Evolutionary conservation across 1,284 basidiomycete genomes (phyloP).

Genomic region (Moesziomyces sp.): DNA sequence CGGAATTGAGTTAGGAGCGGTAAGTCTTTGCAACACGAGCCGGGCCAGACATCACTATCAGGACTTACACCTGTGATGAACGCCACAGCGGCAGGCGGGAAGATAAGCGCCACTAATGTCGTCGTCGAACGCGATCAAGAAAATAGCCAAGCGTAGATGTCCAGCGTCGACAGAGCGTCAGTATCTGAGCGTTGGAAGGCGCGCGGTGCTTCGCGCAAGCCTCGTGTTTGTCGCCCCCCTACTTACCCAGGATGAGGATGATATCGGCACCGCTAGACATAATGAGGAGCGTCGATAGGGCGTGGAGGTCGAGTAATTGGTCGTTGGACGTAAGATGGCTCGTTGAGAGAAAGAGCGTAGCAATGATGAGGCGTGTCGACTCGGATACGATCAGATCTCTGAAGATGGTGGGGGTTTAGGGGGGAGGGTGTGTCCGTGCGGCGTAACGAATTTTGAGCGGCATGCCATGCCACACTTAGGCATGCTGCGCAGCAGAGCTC

Average conservation of each 20-base stretch:
- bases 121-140: not conserved
- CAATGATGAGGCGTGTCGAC: not conserved
- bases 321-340: not conserved
- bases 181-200: too few species aligned
- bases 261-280: conserved; percentile 46
- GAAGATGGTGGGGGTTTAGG: too few species aligned
- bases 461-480: too few species aligned
- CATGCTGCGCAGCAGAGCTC: too few species aligned
- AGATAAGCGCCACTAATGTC: conserved; percentile 74
- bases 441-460: too few species aligned
- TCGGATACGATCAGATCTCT: too few species aligned
- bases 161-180: too few species aligned
- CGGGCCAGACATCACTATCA: too few species aligned
- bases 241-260: conserved; percentile 50
- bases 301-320: not conserved
- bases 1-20: not conserved
- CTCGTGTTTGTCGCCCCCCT: too few species aligned
- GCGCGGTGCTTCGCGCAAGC: too few species aligned
- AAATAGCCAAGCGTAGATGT: not conserved
- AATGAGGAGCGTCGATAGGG: not conserved
- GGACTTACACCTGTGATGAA: conserved; percentile 75
- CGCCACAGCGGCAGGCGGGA: conserved; percentile 73
- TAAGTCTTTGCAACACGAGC: not conserved
- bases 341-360: not conserved
- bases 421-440: too few species aligned